Base-by-base conservation (phyloP, 1,284 basidiomycete genomes). In the Pisolithus thermaeus region DNA sequence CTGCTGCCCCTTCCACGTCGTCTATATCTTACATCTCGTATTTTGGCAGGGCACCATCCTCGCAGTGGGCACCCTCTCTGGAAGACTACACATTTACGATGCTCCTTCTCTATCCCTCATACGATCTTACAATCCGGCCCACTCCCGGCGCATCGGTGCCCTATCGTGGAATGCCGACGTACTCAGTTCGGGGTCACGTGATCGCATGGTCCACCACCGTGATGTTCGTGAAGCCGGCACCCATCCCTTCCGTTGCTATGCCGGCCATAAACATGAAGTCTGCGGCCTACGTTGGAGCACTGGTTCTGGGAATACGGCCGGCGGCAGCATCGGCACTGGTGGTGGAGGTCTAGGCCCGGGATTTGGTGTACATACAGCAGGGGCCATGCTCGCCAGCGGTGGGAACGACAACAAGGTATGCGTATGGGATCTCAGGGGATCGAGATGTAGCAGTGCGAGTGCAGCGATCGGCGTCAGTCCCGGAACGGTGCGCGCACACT, bases 381-480 rank as follows among this genome's bases (percentile, higher is more conserved):
- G 77, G 6, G 86, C 87, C 48, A 85, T 84, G 58, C 79, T 99
- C 2, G 96, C 96, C 4, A 93, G 90, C 56, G 96, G 97, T 1
- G 96, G 96, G 0, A 99, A 99, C 69, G 97, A 99, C 72, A 99
- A 99, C 73, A 96, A 97, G 72, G 87, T 99, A 8, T 93, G 92
- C 61, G 92, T 99, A 50, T 99, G 96, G 93, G 93, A 97, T 60
- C 62, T 89, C 52, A 72, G 87, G 23, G 84, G 84, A 3, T 79
- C 80, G 3, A 74, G 74, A 59, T 67, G 86, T 37, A 69, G 72
- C 73, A 50, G 50, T 50, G 70, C 55, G 22, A 58, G 36, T 65
- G 61, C 32, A 62, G 59, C 47, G 62, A 58, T 38, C 38, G 11
- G 28, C 28, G 16, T 28, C 47, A 23, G 36, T 14, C 4, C 36